Percentiles rank a stretch among this genome's conserved stretches.
Evolutionary conservation across 495 filamentous ascomycete species (phyloP).

Genomic region (Tuber microsphaerosporum): DNA sequence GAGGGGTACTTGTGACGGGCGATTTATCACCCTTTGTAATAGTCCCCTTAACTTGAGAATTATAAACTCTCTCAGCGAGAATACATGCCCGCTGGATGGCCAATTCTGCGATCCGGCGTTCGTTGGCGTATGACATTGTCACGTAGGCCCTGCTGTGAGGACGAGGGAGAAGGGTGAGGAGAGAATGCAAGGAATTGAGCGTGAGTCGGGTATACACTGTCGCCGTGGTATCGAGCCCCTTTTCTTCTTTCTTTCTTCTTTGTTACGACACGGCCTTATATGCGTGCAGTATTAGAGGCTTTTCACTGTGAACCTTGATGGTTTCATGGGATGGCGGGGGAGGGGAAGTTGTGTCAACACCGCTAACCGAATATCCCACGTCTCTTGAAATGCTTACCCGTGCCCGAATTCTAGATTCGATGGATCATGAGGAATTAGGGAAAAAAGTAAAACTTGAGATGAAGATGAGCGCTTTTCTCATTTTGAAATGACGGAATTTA

Average conservation of each 20-base stretch:
- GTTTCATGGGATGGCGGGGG: neutral
- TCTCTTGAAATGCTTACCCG: neutral
- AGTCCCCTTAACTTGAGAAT: slow-evolving; percentile 84
- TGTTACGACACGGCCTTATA: neutral
- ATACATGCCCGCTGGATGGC: slow-evolving; percentile 83
- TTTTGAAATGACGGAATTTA: neutral
- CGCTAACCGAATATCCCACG: neutral
- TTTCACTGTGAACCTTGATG: neutral
- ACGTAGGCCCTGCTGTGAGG: slow-evolving; percentile 8
- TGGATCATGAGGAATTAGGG: neutral
- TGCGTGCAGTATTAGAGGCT: neutral
- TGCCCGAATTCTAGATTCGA: neutral
- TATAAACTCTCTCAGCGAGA: slow-evolving; percentile 88
- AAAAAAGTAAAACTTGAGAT: neutral
- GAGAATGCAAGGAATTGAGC: neutral
- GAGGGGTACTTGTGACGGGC: slow-evolving; percentile 64
- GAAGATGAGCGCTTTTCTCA: neutral
- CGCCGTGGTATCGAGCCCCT: neutral
- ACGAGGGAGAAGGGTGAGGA: neutral
- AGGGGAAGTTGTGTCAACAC: neutral
- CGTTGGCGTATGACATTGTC: slow-evolving; percentile 60
- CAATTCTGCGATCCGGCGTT: slow-evolving; percentile 79
- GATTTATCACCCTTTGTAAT: slow-evolving; percentile 90
- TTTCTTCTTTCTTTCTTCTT: neutral
- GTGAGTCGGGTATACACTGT: neutral